These are phyloP conservation scores for Bacidia rubella DNA, from an alignment of 495 filamentous ascomycete species.

Conservation along the genomic window DNA sequence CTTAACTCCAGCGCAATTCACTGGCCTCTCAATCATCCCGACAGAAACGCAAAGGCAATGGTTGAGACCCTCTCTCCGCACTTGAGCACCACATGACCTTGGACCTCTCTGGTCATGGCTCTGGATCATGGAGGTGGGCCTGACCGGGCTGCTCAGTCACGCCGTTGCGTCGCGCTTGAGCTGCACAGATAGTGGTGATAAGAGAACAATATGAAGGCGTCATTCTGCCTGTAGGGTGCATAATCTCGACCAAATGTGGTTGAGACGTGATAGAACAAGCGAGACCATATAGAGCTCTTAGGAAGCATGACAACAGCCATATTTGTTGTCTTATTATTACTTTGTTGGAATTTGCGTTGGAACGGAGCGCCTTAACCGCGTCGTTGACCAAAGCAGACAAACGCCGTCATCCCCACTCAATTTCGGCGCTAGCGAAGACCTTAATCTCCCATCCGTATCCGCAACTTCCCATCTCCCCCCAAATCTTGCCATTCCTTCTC, in stretches of 20 bases:
- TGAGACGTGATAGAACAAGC: too few relatives aligned
- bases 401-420: background rate
- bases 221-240: too few relatives aligned
- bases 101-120: background rate
- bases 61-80: too few relatives aligned
- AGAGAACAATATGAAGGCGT: too few relatives aligned
- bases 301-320: background rate
- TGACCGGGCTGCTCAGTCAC: background rate
- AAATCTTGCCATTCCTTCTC: background rate
- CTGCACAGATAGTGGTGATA: too few relatives aligned
- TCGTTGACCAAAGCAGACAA: background rate
- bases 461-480: background rate
- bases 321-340: background rate
- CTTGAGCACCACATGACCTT: too few relatives aligned
- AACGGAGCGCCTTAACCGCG: background rate
- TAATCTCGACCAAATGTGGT: too few relatives aligned
- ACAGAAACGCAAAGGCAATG: background rate
- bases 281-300: too few relatives aligned
- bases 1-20: background rate
- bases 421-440: background rate
- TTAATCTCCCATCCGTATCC: conserved; percentile 2
- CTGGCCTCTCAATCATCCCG: background rate
- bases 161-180: background rate
- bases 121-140: too few relatives aligned
- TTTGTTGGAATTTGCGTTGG: background rate